A percentile compares a stretch with the other conserved stretches of the same genome.
Evolutionary conservation across 257 asterid species (phyloP).

Genomic region (Avicennia marina): DNA sequence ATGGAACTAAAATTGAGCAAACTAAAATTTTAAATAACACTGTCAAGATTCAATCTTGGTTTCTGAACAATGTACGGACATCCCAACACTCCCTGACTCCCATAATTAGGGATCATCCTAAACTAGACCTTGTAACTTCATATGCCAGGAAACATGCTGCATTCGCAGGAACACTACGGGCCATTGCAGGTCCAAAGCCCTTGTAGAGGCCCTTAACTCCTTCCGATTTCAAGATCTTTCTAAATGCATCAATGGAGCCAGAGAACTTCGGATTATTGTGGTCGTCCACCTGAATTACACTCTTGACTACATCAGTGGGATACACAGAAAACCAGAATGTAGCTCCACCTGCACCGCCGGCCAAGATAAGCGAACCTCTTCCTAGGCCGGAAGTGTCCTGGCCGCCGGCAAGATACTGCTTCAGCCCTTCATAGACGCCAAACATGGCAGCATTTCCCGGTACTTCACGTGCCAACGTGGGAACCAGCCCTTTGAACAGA

Average conservation of each 20-base stretch:
- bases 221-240: conserved; percentile 61
- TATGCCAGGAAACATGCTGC: conserved; percentile 90
- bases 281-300: conserved; percentile 75
- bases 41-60: no score
- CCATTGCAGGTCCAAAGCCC: conserved; percentile 92
- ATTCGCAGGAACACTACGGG: conserved; percentile 83
- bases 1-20: no score
- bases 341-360: conserved; percentile 87
- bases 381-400: conserved; percentile 62
- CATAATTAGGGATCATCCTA: no score
- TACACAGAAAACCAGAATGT: conserved; percentile 64
- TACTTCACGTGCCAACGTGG: conserved; percentile 75
- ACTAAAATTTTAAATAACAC: no score
- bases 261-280: conserved; percentile 64
- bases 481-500: conserved; percentile 69
- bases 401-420: conserved; percentile 68
- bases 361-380: conserved; percentile 57
- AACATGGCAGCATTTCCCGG: conserved; percentile 89
- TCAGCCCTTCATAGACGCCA: conserved; percentile 71
- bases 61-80: no score
- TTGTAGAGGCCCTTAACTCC: conserved; percentile 76
- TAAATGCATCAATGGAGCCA: conserved; percentile 62
- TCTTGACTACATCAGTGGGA: conserved; percentile 80
- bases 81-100: no score
- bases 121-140: conserved; percentile 66